Conservation (phyloP, 257 asterid genomes). For the Striga asiatica region DNA sequence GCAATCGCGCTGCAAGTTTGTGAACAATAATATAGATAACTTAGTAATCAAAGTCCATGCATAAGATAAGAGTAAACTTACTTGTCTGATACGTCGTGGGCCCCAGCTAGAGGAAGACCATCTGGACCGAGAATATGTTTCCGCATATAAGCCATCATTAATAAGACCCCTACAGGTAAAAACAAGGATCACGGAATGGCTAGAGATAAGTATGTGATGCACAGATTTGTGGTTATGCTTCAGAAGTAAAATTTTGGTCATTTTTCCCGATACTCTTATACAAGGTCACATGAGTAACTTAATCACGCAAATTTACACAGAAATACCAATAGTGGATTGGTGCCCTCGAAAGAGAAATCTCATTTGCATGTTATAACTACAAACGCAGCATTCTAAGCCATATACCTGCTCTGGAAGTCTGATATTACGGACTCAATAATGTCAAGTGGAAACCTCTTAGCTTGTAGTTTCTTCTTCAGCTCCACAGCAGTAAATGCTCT, state of each 20-base stretch:
- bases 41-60: conserved; percentile 3
- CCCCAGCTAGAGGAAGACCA: conserved; percentile 98
- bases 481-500: conserved; percentile 76
- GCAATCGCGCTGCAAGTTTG: too few species aligned
- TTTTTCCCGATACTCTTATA: not conserved
- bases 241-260: not conserved
- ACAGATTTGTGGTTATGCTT: not conserved
- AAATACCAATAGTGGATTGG: not conserved
- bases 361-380: conserved; percentile 2
- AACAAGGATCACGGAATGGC: conserved; percentile 11
- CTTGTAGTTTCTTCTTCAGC: conserved; percentile 66
- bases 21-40: too few species aligned
- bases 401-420: conserved; percentile 63
- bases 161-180: conserved; percentile 55
- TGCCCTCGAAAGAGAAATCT: conserved; percentile 8
- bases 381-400: conserved; percentile 5
- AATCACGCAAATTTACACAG: not conserved
- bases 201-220: not conserved
- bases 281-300: not conserved
- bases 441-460: conserved; percentile 39
- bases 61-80: conserved; percentile 23
- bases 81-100: conserved; percentile 75
- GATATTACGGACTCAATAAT: conserved; percentile 49
- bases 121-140: conserved; percentile 69
- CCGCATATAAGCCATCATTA: conserved; percentile 79